Percentiles rank a stretch among this genome's conserved stretches.
Conservation (phyloP, 352 stramenopile species). For the Globisporangium okanoganense region DNA sequence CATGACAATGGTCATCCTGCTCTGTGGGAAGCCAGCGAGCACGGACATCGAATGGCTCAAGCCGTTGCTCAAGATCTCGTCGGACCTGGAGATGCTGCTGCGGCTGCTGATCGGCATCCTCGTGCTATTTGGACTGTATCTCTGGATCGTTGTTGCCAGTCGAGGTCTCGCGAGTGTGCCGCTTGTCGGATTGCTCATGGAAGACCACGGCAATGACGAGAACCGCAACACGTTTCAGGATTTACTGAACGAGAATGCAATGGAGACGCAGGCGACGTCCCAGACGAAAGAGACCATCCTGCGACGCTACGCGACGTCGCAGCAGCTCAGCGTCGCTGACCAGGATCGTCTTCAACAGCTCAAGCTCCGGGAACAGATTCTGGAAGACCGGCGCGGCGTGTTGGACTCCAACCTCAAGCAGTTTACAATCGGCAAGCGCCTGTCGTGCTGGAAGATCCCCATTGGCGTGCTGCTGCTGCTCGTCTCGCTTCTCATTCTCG, state of each 20-base stretch:
- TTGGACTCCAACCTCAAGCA: constrained; percentile 59
- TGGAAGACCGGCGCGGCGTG: constrained; percentile 62
- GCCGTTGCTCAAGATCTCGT: constrained; percentile 71
- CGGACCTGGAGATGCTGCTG: constrained; percentile 69
- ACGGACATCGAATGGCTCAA: constrained; percentile 81
- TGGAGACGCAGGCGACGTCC: constrained; percentile 61
- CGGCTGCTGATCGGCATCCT: constrained; percentile 70
- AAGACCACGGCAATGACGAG: constrained; percentile 68
- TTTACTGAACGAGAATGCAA: constrained; percentile 65
- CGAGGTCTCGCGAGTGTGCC: constrained; percentile 70
- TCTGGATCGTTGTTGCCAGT: constrained; percentile 74
- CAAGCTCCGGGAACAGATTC: constrained; percentile 60
- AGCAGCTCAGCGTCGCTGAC: constrained; percentile 67
- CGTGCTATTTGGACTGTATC: constrained; percentile 65
- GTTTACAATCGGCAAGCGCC: constrained; percentile 39
- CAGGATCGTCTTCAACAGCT: constrained; percentile 70
- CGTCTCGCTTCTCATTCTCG: constrained; percentile 60
- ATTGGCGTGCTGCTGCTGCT: constrained; percentile 59
- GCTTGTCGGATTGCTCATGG: constrained; percentile 74
- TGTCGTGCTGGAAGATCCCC: constrained; percentile 67
- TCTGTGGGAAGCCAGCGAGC: constrained; percentile 73
- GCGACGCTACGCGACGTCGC: constrained; percentile 52
- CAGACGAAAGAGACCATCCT: constrained; percentile 74
- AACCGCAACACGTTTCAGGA: constrained; percentile 70
- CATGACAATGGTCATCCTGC: constrained; percentile 63